Conservation (phyloP, 2,329 filamentous ascomycete species). For the Fonsecaea pugnacius region DNA sequence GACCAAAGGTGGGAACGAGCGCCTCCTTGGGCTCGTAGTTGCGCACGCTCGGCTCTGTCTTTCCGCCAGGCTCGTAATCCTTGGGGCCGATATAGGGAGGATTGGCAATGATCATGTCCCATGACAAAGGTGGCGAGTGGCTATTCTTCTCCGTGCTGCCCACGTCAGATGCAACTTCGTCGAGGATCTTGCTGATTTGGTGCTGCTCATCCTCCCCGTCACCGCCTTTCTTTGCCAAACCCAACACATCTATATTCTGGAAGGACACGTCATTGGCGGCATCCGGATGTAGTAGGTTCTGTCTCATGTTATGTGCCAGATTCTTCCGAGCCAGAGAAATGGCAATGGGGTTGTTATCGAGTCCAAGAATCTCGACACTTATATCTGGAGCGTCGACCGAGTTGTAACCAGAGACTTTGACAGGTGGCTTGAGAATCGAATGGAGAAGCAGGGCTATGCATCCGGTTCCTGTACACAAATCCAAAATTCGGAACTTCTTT, state of each 20-base stretch:
- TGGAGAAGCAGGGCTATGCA: conserved; percentile 83
- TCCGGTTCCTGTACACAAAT: conserved; percentile 88
- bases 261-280: conserved; percentile 51
- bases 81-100: conserved; percentile 82
- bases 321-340: conserved; percentile 70
- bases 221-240: conserved; percentile 6
- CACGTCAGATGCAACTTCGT: neutral
- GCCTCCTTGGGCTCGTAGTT: conserved; percentile 80
- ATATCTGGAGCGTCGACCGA: neutral
- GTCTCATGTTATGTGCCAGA: conserved; percentile 55
- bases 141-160: neutral
- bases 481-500: conserved; percentile 66
- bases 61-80: conserved; percentile 63
- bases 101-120: conserved; percentile 79
- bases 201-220: neutral
- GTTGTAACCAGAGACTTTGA: neutral
- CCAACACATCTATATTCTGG: conserved; percentile 51
- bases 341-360: conserved; percentile 73
- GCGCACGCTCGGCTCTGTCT: conserved; percentile 71
- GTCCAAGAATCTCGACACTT: conserved; percentile 63
- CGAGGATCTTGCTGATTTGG: conserved; percentile 7
- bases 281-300: conserved; percentile 37
- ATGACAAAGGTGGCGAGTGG: conserved; percentile 23
- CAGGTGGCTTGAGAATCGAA: conserved; percentile 55
- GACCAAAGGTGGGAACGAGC: conserved; percentile 58